Evolutionary conservation across 192 early-diverging fungal species (phyloP), one percentile per base, ranked within the genome.

Genomic region (Phlyctochytrium arcticum): DNA sequence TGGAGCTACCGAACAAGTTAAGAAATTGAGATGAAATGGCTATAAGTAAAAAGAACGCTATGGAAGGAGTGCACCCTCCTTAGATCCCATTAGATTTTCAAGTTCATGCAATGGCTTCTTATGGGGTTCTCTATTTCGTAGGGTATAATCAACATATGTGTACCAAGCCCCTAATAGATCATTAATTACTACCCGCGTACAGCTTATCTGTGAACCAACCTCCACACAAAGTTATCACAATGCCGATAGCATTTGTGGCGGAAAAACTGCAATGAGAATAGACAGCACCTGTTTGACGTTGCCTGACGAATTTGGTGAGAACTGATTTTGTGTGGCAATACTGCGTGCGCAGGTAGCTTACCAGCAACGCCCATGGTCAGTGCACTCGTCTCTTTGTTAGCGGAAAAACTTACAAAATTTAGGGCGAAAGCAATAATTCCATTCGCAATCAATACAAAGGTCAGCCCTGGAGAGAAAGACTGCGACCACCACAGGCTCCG

Each of bases 371-470:
- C 83, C 85, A 92, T 92, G 10, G 88, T 90, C 30, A 95, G 77
- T 4, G 93, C 89, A 39, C 87, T 85, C 2, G 91, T 92, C 57
- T 89, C 86, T 60, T 87, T 89, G 75, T 89, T 95, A n/a, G 92
- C 90, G 0, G 85, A 87, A 50, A 95, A 93, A 42, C 85, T 87
- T 26, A 88, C 88, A n/a, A 88, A 76, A 70, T 95, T 95, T 8
- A 95, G 72, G 62, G 83, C 83, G 75, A 95, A 95, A 8, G 93
- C 93, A 62, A 94, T 82, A 10, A 80, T 62, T 1, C 91, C 92
- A 61, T 95, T 95, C 32, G 86, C 76, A 3, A 80, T 49, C 46
- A 95, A 75, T 0, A 88, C 90, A 39, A 74, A 33, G 5, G 72
- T 54, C 26, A 54, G 19, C 2, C 15, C 50, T 2, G 39, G 39